Base-by-base conservation (phyloP, 192 early-diverging fungal genomes). In the Coemansia sp. region DNA sequence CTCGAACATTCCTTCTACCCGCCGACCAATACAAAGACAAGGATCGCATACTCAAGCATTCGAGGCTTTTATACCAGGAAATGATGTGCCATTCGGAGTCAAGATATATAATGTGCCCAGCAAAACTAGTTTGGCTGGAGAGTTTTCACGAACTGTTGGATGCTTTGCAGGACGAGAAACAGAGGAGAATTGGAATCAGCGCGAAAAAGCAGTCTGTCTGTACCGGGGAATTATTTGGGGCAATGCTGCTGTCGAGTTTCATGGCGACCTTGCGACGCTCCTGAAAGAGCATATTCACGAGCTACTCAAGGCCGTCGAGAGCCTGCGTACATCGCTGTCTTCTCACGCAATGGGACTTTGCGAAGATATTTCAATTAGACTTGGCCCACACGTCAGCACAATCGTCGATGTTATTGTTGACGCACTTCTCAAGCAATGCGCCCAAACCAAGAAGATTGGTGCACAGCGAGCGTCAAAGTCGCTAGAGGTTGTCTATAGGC, bases 191-290 rank as follows among this genome's bases (percentile, higher is more conserved):
- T 83, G 81, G 81, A 37, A 70, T 10, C 75, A 68, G 63, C 76
- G 81, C 43, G 81, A 83, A 54, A 66, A 74, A 7, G 81, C 81
- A 4, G 54, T 79, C n/a, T 20, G 37, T 42, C 64, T 78, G 5
- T 83, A 79, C 50, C 81, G 81, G 13, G 76, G 70, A 12, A 79
- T 79, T 19, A 67, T 83, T 32, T 83, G 81, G 81, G 81, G 81
- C 6, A 83, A 83, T 49, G 72, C 76, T 5, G 81, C 72, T 13
- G 65, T 55, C 38, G 81, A 83, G 45, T 59, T 75, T 40, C 58
- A 59, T 58, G 72, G 69, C 3, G 81, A 75, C n/a, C 68, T 83
- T 16, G 76, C 72, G 2, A 50, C 55, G 44, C 44, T 46, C 44
- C 65, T 83, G 7, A 75, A 65, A 20, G 81, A 79, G 10, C 25